phyloP scores from a whole-genome alignment of 768 basidiomycete genomes.

The Lentinula aciculospora region DNA sequence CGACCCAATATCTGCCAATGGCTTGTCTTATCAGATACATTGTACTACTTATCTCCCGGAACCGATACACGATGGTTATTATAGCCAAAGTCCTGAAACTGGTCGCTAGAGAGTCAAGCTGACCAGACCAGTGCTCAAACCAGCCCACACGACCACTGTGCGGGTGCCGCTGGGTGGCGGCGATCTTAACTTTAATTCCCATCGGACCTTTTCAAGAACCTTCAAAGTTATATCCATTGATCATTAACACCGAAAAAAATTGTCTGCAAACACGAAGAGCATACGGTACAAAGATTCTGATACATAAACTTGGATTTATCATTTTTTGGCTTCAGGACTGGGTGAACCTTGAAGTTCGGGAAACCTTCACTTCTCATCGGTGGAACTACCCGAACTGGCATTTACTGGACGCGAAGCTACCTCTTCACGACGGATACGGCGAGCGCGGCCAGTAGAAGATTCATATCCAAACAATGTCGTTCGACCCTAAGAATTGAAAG shows the following conservation, averaged over 20 bases:
- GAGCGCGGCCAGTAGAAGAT: slow-evolving; percentile 38
- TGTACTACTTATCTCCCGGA: not conserved
- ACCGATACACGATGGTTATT: not conserved
- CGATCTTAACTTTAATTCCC: no score
- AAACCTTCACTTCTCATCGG: not conserved
- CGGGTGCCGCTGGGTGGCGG: no score
- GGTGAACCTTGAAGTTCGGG: not conserved
- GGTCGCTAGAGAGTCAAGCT: no score
- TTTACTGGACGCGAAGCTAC: not conserved
- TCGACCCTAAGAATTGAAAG: slow-evolving; percentile 41
- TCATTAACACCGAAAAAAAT: not conserved
- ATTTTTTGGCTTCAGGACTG: no score
- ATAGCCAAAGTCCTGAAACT: not conserved
- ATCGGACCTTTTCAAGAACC: no score
- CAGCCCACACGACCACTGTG: not conserved
- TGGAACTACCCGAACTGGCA: not conserved
- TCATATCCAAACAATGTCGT: slow-evolving; percentile 56
- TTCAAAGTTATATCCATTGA: not conserved
- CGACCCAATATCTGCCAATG: not conserved
- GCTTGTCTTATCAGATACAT: not conserved
- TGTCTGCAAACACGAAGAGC: not conserved
- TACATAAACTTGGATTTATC: no score
- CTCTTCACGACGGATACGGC: slow-evolving; percentile 19
- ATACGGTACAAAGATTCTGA: not conserved
- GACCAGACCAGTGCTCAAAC: not conserved